Evolutionary conservation across 1,284 basidiomycete species (phyloP).

Genomic region (Moniliophthora roreri): DNA sequence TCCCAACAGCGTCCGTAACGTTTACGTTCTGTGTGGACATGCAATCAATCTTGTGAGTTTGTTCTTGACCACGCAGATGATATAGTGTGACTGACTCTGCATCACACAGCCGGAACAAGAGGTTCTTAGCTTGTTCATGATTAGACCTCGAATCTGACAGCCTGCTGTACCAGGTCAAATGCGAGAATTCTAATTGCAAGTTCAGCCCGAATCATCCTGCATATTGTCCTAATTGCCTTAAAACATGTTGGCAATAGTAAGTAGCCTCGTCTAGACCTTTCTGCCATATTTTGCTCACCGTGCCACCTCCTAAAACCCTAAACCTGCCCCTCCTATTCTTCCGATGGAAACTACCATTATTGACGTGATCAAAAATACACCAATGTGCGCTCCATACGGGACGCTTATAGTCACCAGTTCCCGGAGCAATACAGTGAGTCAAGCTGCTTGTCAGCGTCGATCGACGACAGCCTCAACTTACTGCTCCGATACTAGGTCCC

Average conservation of each 20-base stretch:
- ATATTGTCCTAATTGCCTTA: conserved; percentile 41
- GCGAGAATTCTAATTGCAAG: conserved; percentile 40
- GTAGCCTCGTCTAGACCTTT: conserved; percentile 18
- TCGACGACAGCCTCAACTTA: neutral
- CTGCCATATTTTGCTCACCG: conserved; percentile 14
- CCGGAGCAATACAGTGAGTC: conserved; percentile 46
- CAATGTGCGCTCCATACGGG: neutral
- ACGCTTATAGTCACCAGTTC: conserved; percentile 32
- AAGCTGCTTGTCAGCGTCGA: neutral
- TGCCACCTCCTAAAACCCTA: conserved; percentile 11
- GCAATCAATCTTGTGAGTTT: conserved; percentile 35
- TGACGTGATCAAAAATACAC: too few relatives aligned
- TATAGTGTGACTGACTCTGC: conserved; percentile 6
- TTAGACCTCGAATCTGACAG: conserved; percentile 14
- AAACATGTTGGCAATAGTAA: conserved; percentile 51
- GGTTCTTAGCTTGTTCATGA: conserved; percentile 19
- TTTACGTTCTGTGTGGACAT: conserved; percentile 39
- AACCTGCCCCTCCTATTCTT: conserved; percentile 6
- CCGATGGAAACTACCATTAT: neutral
- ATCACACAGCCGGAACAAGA: conserved; percentile 28
- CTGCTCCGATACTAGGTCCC: conserved; percentile 27
- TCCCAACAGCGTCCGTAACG: conserved; percentile 37
- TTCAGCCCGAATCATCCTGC: conserved; percentile 47
- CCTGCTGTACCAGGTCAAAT: conserved; percentile 32
- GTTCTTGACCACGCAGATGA: neutral